Evolutionary conservation across 2,329 filamentous ascomycete species (phyloP), one percentile per base, ranked within the genome.

Genomic region (Alternaria novae-zelandiae): DNA sequence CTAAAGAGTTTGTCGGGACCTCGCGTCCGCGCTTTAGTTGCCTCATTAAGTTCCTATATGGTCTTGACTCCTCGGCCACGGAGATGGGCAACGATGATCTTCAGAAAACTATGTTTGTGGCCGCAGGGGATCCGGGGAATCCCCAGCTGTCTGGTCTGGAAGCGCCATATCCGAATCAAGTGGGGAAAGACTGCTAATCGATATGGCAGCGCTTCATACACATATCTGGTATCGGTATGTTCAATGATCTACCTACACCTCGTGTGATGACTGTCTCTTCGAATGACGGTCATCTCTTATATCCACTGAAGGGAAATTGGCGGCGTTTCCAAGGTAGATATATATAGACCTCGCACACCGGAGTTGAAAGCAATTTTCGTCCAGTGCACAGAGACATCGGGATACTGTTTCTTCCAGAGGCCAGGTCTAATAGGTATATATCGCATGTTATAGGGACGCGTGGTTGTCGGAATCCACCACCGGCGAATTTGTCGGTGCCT

Each of bases 381-480:
- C 23, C 30, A 53, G 9, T 23, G 9, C 13, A 25, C 15, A 53
- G 20, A 36, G 23, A 21, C 8, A 17, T 53, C 5, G 41, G 28
- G 32, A 5, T 28, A 36, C 5, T 41, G 5, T 23, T 23, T 41
- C 11, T 53, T 23, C 49, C 49, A 41, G 9, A 17, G 30, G 28
- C 49, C 49, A 25, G 21, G 49, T 53, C 49, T 21, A 21, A 23
- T 30, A 41, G 23, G 21, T 58, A 58, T 62, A 62, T 30, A 44
- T 36, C 30, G 55, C 15, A 44, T 25, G 41, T 36, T 62, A 58
- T 47, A 58, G 45, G 54, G 59, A 62, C 59, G 59, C 59, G 54
- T 62, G 25, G 59, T 62, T 44, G 49, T 53, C 47, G 54, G 59
- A 15, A 9, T 20, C 28, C 28, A 20, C 32, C 28, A 30, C 12